Evolutionary conservation across 192 early-diverging fungal genomes (phyloP).

Genomic region (Physocladia obscura): DNA sequence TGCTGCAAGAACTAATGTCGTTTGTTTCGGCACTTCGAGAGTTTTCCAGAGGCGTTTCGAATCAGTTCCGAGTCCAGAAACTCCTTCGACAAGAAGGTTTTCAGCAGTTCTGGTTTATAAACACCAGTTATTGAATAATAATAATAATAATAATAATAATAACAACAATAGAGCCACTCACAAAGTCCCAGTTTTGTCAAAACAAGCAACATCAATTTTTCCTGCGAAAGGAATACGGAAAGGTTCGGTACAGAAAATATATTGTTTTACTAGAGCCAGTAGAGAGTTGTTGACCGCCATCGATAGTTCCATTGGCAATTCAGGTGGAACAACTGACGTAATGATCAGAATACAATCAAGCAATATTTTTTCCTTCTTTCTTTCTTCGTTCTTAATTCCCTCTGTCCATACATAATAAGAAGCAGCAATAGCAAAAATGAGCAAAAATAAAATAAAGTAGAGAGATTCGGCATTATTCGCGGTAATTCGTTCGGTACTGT

Average conservation of each 20-base stretch:
- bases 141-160: not conserved
- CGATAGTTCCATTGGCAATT: slow-evolving; percentile 99
- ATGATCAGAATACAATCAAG: slow-evolving; percentile 98
- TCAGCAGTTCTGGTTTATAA: slow-evolving; percentile 85
- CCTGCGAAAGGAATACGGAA: slow-evolving; percentile 99
- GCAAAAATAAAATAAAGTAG: slow-evolving; percentile 93
- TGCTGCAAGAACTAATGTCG: slow-evolving; percentile 79
- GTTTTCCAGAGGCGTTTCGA: slow-evolving; percentile 55
- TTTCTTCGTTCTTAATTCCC: slow-evolving; percentile 74
- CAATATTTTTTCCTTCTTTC: slow-evolving; percentile 86
- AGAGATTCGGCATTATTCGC: slow-evolving; percentile 97
- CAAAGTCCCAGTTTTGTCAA: slow-evolving; percentile 99
- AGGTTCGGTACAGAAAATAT: slow-evolving; percentile 98
- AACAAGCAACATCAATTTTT: slow-evolving; percentile 94
- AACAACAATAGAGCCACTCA: slow-evolving; percentile 5
- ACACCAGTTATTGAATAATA: too few species aligned
- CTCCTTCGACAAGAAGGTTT: slow-evolving; percentile 92
- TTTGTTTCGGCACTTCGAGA: slow-evolving; percentile 60
- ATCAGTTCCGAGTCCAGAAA: slow-evolving; percentile 69
- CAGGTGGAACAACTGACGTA: slow-evolving; percentile 97
- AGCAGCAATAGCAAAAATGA: slow-evolving; percentile 93
- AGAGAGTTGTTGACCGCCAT: slow-evolving; percentile 98
- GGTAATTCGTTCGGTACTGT: slow-evolving; percentile 93
- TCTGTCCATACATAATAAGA: slow-evolving; percentile 92
- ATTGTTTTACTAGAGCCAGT: slow-evolving; percentile 78